Evolutionary conservation across 495 filamentous ascomycete species (phyloP), one percentile per base, ranked within the genome.

Genomic region (Aspergillus wentii): DNA sequence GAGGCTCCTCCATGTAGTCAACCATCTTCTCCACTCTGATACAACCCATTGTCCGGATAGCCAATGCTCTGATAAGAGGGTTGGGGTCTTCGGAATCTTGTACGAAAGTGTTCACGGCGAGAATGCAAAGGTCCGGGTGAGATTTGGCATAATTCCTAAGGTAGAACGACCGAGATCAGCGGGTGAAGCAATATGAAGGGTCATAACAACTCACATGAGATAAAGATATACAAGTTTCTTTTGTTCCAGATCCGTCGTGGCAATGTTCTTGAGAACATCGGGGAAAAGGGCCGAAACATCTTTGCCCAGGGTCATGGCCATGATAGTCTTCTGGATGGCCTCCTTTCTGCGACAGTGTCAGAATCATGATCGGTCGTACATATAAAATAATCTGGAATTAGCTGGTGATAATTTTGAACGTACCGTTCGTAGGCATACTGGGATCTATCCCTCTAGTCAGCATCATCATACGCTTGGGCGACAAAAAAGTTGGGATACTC

Each of bases 161-260:
- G 16, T 15, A 31, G 25, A 32, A 37, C 40, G 30, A 22, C 28
- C 2, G 13, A 40, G 18, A 27, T 16, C 19, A 17, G 21, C 22
- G 26, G 17, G 18, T n/a, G n/a, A 25, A 7, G 14, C 14, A 7
- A 7, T n/a, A n/a, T 17, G 11, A 25, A 25, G 5, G 16, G 17
- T 29, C 10, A 43, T 17, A 21, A 27, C 15, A 34, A 31, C 82
- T 56, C 60, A 95, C 91, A 99, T 99, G 22, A 99, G 69, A 58
- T 99, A 99, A 19, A 99, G 75, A 59, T 99, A 99, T 9, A 99
- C 92, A 46, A 99, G 83, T 72, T 99, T 99, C 76, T 99, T 99
- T 72, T 99, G 92, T 59, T 97, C 92, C 40, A 99, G 67, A 61
- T 99, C 92, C 18, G 66, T 69, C 5, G 92, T 97, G 30, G 94